A percentile compares a stretch with the other conserved stretches of the same genome.
Conservation (phyloP, 1,284 basidiomycete species). For the Ceratobasidium sp. region DNA sequence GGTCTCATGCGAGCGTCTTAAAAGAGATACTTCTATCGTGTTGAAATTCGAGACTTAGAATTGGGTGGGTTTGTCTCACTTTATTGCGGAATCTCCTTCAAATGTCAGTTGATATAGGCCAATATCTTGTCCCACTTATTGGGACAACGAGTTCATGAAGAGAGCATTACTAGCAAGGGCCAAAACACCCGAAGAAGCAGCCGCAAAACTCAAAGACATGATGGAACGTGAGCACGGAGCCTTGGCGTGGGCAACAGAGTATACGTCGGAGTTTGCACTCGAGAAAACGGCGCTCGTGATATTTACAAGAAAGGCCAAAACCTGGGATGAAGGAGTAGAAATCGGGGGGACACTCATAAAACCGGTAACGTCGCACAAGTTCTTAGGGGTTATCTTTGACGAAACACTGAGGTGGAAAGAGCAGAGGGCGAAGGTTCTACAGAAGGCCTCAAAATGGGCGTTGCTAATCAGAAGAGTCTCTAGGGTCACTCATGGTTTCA, state of each 20-base stretch:
- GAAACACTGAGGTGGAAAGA: slow-evolving; percentile 33
- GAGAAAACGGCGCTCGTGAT: slow-evolving; percentile 12
- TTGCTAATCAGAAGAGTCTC: slow-evolving; percentile 3
- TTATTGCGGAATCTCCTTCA: no score
- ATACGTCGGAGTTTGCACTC: slow-evolving; percentile 20
- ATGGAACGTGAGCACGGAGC: slow-evolving; percentile 16
- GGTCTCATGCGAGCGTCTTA: no score
- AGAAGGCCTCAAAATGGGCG: background rate
- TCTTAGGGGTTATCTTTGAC: slow-evolving; percentile 44
- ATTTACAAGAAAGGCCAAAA: background rate
- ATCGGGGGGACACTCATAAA: slow-evolving; percentile 2
- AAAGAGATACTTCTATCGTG: no score
- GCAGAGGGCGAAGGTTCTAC: slow-evolving; percentile 27
- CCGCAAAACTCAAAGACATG: slow-evolving; percentile 12
- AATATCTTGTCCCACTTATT: no score
- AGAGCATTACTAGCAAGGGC: slow-evolving; percentile 20
- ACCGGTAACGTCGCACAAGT: slow-evolving; percentile 7
- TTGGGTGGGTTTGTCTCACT: no score
- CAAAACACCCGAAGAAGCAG: slow-evolving; percentile 1
- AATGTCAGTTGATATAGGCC: no score
- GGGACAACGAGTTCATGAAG: no score
- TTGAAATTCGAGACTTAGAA: no score
- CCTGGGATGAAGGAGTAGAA: background rate
- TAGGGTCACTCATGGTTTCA: background rate
- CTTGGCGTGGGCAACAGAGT: background rate